These are phyloP conservation scores for Arthroderma uncinatum DNA, from an alignment of 2,329 filamentous ascomycete species.

Conservation along the genomic window DNA sequence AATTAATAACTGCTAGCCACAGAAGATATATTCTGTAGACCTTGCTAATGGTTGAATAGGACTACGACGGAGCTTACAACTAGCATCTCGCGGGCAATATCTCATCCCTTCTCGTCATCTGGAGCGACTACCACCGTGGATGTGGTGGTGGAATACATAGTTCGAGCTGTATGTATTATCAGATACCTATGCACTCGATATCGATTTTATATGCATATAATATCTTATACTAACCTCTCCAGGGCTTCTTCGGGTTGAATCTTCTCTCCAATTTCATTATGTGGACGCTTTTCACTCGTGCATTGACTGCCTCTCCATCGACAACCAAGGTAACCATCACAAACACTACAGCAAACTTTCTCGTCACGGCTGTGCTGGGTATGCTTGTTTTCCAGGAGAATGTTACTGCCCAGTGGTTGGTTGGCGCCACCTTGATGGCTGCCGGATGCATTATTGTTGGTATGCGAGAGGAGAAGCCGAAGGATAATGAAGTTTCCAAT, in stretches of 20 bases:
- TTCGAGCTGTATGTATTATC: conserved; percentile 40
- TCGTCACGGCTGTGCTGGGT: conserved; percentile 50
- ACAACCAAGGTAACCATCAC: conserved; percentile 54
- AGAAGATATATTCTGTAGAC: too few species aligned
- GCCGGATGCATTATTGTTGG: conserved; percentile 54
- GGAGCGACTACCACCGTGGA: conserved; percentile 20
- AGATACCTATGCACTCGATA: not conserved
- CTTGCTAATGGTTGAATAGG: conserved; percentile 23
- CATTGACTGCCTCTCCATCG: conserved; percentile 48
- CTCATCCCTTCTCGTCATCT: conserved; percentile 35
- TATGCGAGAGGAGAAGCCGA: conserved; percentile 42
- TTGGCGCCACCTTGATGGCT: conserved; percentile 49
- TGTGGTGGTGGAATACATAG: conserved; percentile 34
- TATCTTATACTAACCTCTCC: not conserved
- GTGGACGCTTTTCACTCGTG: conserved; percentile 55
- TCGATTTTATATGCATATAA: not conserved
- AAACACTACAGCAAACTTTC: conserved; percentile 54
- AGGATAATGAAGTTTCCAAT: conserved; percentile 11
- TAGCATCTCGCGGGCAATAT: conserved; percentile 39
- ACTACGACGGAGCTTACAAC: conserved; percentile 52
- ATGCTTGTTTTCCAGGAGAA: conserved; percentile 47
- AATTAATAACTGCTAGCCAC: too few species aligned
- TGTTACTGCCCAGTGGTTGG: conserved; percentile 49
- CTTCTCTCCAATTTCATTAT: conserved; percentile 52
- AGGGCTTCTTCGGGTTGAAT: conserved; percentile 52